Conservation (phyloP, 345 rosid species). For the Salix koriyanagi region DNA sequence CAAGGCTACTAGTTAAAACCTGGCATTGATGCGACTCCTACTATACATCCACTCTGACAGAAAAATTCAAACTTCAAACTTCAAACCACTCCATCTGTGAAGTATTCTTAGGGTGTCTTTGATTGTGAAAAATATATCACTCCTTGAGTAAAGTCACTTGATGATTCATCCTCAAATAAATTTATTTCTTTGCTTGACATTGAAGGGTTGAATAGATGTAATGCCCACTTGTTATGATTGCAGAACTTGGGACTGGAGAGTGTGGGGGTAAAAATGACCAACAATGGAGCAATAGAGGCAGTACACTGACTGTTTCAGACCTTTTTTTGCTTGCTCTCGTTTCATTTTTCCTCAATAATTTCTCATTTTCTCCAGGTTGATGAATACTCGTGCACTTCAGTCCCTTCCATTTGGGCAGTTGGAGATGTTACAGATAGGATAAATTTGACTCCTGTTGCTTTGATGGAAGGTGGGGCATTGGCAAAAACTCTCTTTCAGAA, state of each 20-base stretch:
- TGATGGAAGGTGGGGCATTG: constrained; percentile 91
- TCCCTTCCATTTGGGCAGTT: constrained; percentile 94
- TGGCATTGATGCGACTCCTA: too few species aligned
- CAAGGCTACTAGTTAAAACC: background rate
- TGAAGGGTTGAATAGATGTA: background rate
- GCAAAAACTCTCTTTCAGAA: constrained; percentile 75
- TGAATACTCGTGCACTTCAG: constrained; percentile 74
- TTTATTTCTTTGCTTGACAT: background rate
- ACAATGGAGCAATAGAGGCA: constrained; percentile 94
- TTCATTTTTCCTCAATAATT: background rate
- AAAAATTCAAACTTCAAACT: too few species aligned
- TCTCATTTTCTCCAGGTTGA: constrained; percentile 59
- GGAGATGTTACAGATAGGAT: too few species aligned
- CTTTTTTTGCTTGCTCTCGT: constrained; percentile 9
- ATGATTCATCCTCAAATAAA: background rate
- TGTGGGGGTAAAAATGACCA: constrained; percentile 62
- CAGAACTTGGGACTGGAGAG: constrained; percentile 90
- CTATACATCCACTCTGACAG: too few species aligned
- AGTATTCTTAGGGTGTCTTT: too few species aligned
- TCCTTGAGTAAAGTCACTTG: too few species aligned
- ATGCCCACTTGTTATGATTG: constrained; percentile 26
- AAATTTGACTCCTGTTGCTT: too few species aligned
- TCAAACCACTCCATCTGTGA: too few species aligned
- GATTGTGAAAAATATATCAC: too few species aligned
- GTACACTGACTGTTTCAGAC: background rate